Conservation (phyloP, 2,329 filamentous ascomycete species). For the Exophiala sp. region DNA sequence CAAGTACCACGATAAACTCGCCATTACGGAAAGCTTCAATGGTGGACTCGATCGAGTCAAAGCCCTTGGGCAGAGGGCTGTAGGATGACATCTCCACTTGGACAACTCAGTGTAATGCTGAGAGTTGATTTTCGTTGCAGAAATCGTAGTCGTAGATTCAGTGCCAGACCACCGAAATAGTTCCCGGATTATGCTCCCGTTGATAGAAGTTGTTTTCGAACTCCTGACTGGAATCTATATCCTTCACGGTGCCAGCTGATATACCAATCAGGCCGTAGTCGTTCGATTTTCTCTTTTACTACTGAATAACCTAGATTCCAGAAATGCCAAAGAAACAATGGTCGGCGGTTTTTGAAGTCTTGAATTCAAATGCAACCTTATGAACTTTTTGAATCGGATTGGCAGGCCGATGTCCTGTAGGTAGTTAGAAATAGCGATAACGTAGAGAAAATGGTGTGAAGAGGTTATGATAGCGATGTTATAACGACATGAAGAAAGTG, state of each 20-base stretch:
- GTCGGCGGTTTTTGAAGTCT: neutral
- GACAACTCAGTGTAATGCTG: neutral
- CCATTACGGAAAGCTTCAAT: constrained; percentile 47
- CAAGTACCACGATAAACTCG: constrained; percentile 94
- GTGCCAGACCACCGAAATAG: no score
- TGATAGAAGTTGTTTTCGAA: no score
- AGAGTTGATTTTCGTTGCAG: no score
- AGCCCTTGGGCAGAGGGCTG: constrained; percentile 20
- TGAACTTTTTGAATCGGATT: constrained; percentile 16
- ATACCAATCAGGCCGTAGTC: no score
- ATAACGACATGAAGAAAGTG: constrained; percentile 4
- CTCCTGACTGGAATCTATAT: no score
- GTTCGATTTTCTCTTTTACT: no score
- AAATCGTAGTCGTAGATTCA: no score
- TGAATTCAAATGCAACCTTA: neutral
- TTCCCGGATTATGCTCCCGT: no score
- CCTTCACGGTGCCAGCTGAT: no score
- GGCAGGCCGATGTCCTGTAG: constrained; percentile 27
- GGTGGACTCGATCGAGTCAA: constrained; percentile 32
- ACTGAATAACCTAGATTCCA: no score
- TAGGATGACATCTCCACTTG: constrained; percentile 11
- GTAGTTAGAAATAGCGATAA: constrained; percentile 21
- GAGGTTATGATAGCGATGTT: neutral
- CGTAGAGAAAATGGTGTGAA: neutral
- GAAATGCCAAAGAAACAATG: neutral